Evolutionary conservation across 177 flowering plant genomes (phyloP).

Genomic region (Telopea speciosissima): DNA sequence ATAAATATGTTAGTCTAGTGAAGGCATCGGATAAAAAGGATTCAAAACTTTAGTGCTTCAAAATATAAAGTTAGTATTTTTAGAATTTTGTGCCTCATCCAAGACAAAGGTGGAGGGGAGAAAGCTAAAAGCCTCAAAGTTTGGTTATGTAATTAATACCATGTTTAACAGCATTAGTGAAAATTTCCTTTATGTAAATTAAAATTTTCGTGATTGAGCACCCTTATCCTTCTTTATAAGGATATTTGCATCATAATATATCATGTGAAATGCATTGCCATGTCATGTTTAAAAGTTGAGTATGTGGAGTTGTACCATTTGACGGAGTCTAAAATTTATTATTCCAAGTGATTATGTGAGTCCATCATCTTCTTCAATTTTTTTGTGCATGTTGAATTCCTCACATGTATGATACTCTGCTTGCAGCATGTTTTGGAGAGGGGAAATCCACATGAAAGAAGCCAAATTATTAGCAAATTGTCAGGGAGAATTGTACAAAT

Average conservation of each 20-base stretch:
- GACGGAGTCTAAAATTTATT: not conserved
- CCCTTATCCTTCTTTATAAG: too few relatives aligned
- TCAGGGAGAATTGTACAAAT: slow-evolving; percentile 64
- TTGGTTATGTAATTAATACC: not conserved
- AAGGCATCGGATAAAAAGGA: not conserved
- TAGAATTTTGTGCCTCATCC: too few relatives aligned
- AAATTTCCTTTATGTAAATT: not conserved
- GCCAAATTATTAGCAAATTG: slow-evolving; percentile 60
- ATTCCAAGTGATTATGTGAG: not conserved
- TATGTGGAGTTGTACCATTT: not conserved
- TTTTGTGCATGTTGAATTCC: not conserved
- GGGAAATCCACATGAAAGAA: slow-evolving; percentile 71
- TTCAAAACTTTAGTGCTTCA: not conserved
- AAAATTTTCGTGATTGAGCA: not conserved
- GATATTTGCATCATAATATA: not conserved
- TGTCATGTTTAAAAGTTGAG: not conserved
- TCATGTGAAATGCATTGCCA: not conserved
- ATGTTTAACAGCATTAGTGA: not conserved
- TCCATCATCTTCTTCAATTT: not conserved
- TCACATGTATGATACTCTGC: not conserved
- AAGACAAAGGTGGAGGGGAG: not conserved
- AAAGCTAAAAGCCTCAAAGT: not conserved
- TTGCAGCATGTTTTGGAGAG: slow-evolving; percentile 84
- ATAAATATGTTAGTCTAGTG: too few relatives aligned
- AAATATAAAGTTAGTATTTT: not conserved